Conservation (phyloP, 164 flowering plant species). For the Paratinospora sagittata region DNA sequence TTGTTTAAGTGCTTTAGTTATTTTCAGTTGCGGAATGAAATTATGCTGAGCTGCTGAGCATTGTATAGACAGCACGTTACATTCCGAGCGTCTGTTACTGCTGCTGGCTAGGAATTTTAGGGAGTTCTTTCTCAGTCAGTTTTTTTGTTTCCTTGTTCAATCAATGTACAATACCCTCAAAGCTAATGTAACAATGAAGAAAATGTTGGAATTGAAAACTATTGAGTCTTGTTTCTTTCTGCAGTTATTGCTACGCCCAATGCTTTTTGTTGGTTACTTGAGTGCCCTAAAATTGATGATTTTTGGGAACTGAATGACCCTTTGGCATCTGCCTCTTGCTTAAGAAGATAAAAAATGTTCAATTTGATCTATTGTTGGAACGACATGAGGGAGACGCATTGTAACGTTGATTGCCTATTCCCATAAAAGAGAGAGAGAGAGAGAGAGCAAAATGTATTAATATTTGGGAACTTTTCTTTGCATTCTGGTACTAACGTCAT, state of each 20-base stretch:
- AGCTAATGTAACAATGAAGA: constrained; percentile 33
- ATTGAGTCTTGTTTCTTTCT: constrained; percentile 15
- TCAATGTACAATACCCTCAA: constrained; percentile 44
- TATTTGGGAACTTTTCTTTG: too few relatives aligned
- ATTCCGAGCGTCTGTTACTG: constrained; percentile 26
- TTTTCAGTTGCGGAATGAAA: constrained; percentile 25
- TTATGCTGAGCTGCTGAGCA: constrained; percentile 42
- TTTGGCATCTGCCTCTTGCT: too few relatives aligned
- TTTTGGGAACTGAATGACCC: too few relatives aligned
- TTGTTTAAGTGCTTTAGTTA: constrained; percentile 20
- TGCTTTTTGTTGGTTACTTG: too few relatives aligned
- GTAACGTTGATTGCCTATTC: too few relatives aligned
- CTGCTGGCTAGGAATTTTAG: constrained; percentile 26
- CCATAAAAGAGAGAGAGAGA: too few relatives aligned
- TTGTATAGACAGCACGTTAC: constrained; percentile 49
- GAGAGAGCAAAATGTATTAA: too few relatives aligned
- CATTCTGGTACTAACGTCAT: too few relatives aligned
- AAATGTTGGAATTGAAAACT: constrained; percentile 23
- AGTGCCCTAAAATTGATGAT: too few relatives aligned
- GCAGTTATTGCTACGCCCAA: not conserved
- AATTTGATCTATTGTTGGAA: too few relatives aligned
- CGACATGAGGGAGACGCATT: too few relatives aligned
- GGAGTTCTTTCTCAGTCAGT: constrained; percentile 15
- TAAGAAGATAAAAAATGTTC: too few relatives aligned
- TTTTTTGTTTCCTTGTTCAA: constrained; percentile 10